Evolutionary conservation across 306 rosid genomes (phyloP).

Genomic region (Geum urbanum): DNA sequence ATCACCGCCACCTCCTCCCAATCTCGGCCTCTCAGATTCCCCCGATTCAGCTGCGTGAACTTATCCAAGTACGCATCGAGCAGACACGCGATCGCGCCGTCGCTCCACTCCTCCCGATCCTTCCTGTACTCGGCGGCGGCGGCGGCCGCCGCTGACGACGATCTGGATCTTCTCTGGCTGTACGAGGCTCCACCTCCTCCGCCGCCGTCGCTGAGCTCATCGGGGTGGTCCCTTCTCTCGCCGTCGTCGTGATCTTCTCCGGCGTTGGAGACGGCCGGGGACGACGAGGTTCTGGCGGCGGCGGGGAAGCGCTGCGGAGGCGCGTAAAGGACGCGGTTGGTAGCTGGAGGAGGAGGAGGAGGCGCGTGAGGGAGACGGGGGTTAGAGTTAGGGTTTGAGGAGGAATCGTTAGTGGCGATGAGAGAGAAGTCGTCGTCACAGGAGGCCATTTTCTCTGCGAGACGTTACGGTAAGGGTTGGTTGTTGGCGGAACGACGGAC

Average conservation of each 20-base stretch:
- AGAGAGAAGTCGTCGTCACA: slow-evolving; percentile 94
- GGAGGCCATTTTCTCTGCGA: slow-evolving; percentile 49
- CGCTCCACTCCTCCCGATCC: slow-evolving; percentile 99
- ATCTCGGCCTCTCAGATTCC: slow-evolving; percentile 86
- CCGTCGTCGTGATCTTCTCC: slow-evolving; percentile 39
- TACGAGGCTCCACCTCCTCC: slow-evolving; percentile 43
- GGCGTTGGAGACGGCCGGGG: slow-evolving; percentile 5
- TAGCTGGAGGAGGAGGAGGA: slow-evolving; percentile 1
- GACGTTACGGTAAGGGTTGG: slow-evolving; percentile 57
- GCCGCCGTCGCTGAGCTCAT: slow-evolving; percentile 53
- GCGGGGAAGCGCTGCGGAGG: slow-evolving; percentile 51
- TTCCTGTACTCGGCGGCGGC: slow-evolving; percentile 66
- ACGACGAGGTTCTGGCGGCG: slow-evolving; percentile 33
- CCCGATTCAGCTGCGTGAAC: slow-evolving; percentile 83
- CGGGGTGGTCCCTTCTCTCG: slow-evolving; percentile 59
- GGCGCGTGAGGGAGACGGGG: slow-evolving; percentile 27
- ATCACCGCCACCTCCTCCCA: slow-evolving; percentile 93
- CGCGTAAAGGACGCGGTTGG: slow-evolving; percentile 48
- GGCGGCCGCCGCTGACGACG: slow-evolving; percentile 4
- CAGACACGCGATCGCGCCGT: slow-evolving; percentile 74
- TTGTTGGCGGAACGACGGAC: slow-evolving; percentile 4
- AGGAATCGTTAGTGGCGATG: slow-evolving; percentile 68
- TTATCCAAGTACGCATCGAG: slow-evolving; percentile 90
- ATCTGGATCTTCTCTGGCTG: slow-evolving; percentile 43
- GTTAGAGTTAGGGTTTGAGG: slow-evolving; percentile 11